A percentile compares a stretch with the other conserved stretches of the same genome.
These are phyloP conservation scores for Cercospora canescens DNA, from an alignment of 2,329 filamentous ascomycete species.

Conservation along the genomic window DNA sequence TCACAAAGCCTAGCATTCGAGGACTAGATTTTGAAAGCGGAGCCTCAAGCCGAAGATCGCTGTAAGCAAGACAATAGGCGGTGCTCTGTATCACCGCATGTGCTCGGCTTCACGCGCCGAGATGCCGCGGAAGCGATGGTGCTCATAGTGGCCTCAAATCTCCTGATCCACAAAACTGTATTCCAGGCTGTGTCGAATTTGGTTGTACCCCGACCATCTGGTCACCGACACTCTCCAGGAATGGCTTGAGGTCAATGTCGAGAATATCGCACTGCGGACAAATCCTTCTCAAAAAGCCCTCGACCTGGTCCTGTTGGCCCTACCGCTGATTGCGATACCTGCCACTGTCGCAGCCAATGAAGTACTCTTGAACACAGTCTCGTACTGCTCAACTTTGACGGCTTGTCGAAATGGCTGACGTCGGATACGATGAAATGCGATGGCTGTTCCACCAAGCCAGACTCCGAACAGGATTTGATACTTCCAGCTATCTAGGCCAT, in stretches of 20 bases:
- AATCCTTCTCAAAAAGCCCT: neutral
- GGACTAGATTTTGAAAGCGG: neutral
- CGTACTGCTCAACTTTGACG: slow-evolving; percentile 40
- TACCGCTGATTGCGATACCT: slow-evolving; percentile 19
- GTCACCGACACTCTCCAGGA: no score
- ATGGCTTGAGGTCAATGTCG: neutral
- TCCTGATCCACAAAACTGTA: no score
- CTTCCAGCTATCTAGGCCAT: slow-evolving; percentile 25
- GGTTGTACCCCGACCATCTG: neutral
- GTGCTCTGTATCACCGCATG: neutral
- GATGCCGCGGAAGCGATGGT: neutral
- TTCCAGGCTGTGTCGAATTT: neutral
- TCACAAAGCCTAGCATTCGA: neutral
- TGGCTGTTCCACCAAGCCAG: slow-evolving; percentile 32
- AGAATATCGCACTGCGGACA: neutral
- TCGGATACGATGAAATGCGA: slow-evolving; percentile 37
- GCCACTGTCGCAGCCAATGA: slow-evolving; percentile 26
- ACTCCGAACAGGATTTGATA: slow-evolving; percentile 34
- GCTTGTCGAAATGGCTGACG: slow-evolving; percentile 37
- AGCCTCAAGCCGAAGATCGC: neutral
- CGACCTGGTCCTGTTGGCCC: neutral
- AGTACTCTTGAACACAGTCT: slow-evolving; percentile 41
- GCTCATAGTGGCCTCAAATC: no score
- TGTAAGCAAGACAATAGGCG: neutral
- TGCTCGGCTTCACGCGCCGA: neutral